Evolutionary conservation across 2,329 filamentous ascomycete genomes (phyloP), one percentile per base, ranked within the genome.

Genomic region (Hansfordia pulvinata): DNA sequence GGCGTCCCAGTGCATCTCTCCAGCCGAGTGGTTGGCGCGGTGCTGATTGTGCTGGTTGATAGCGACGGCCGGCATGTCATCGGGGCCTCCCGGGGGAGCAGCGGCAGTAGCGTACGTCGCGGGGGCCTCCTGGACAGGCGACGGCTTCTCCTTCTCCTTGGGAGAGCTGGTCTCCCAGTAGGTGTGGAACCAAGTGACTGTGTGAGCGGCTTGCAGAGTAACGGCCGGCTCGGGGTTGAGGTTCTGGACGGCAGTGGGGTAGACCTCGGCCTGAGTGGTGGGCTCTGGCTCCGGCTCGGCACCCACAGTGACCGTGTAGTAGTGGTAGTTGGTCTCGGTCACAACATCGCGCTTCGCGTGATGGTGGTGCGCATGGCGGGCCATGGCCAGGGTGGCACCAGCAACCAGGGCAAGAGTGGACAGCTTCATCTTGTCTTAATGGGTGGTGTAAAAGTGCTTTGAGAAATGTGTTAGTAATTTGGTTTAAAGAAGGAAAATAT

Each of bases 41-140:
- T 90, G 82, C 28, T 77, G 44, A 59, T 94, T 94, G 75, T 96
- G 90, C 49, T 82, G 71, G 41, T 75, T 61, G 26, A 88, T 42
- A 26, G 64, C 63, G 10, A 53, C 46, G 30, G 48, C 48, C 30
- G 41, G 19, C 31, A 60, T 54, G 28, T 50, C 37, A 14, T 32
- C 25, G 35, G 53, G 52, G 15, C 34, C 33, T 21, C 31, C n/a
- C 4, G 23, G 30, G 26, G 25, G 30, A 17, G 20, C 20, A 14
- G 23, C 15, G n/a, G 19, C 14, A 16, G 25, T 17, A 14, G 25
- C 20, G 19, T 18, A 8, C 9, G 23, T 12, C 17, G 31, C 10
- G 12, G 31, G 17, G 2, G 25, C 16, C 10, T 8, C 16, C 12
- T 10, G 11, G 24, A 16, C 15, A 20, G 17, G 13, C 3, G 20